These are phyloP conservation scores for Adansonia gregorii DNA, from an alignment of 441 rosid genomes.

Conservation along the genomic window DNA sequence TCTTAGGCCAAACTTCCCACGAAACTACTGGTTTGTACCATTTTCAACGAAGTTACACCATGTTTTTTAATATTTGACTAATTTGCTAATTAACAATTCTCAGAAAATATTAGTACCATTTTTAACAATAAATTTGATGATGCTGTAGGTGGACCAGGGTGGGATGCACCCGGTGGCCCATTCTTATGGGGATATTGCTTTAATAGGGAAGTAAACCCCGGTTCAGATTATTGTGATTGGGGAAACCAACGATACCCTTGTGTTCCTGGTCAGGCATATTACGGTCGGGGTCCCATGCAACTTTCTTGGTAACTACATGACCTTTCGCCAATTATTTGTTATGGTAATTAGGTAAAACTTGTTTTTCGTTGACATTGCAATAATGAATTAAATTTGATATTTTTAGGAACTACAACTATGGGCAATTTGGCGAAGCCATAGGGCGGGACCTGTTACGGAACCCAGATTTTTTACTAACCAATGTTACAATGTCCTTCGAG, in stretches of 20 bases:
- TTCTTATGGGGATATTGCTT: conserved; percentile 48
- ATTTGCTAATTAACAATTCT: too few species aligned
- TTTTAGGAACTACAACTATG: conserved; percentile 45
- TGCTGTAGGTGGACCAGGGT: neutral
- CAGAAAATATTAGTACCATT: too few species aligned
- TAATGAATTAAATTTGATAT: neutral
- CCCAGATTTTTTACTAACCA: conserved; percentile 45
- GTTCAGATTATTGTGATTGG: conserved; percentile 34
- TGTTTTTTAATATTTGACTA: too few species aligned
- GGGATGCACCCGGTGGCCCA: neutral
- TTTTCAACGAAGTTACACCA: too few species aligned
- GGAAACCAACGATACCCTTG: conserved; percentile 34
- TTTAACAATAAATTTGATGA: neutral
- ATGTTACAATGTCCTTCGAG: conserved; percentile 47
- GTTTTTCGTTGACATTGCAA: neutral
- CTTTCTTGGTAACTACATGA: conserved; percentile 38
- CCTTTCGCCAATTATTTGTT: neutral
- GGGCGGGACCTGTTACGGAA: conserved; percentile 34
- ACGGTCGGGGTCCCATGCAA: conserved; percentile 64
- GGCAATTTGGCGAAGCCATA: conserved; percentile 42
- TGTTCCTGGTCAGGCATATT: conserved; percentile 42
- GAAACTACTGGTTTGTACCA: conserved; percentile 43
- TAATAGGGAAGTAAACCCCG: conserved; percentile 36
- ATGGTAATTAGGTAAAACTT: neutral
- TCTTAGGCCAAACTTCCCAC: conserved; percentile 31